Conservation (phyloP, 257 asterid genomes). For the Thymus mandschuricus region DNA sequence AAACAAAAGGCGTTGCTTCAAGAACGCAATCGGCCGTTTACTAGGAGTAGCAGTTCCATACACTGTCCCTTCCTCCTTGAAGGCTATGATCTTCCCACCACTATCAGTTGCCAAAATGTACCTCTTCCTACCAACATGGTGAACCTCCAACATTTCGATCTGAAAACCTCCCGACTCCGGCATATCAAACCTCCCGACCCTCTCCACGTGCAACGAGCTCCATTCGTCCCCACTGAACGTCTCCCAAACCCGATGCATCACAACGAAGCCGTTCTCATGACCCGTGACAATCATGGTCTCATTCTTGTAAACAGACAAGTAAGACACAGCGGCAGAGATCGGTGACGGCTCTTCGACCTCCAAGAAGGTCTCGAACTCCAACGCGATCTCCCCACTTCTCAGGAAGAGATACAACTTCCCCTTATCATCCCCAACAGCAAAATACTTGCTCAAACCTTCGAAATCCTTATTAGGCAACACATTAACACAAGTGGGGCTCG, state of each 20-base stretch:
- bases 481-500: constrained; percentile 64
- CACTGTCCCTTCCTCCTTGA: constrained; percentile 68
- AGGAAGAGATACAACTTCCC: constrained; percentile 66
- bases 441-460: constrained; percentile 81
- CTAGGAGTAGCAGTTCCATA: constrained; percentile 62
- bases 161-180: constrained; percentile 45
- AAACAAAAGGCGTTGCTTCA: constrained; percentile 91
- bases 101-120: constrained; percentile 63
- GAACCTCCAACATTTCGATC: constrained; percentile 67
- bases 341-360: constrained; percentile 44
- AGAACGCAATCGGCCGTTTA: constrained; percentile 72
- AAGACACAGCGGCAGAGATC: constrained; percentile 59
- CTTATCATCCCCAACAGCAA: constrained; percentile 75
- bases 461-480: constrained; percentile 77
- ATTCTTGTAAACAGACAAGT: constrained; percentile 70
- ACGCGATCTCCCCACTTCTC: constrained; percentile 70
- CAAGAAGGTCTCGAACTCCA: constrained; percentile 55
- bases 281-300: constrained; percentile 84
- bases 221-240: constrained; percentile 61
- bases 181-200: constrained; percentile 50
- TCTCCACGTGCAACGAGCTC: constrained; percentile 57
- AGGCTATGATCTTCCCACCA: constrained; percentile 62
- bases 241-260: constrained; percentile 86
- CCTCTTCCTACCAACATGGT: constrained; percentile 81
- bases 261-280: constrained; percentile 68